phyloP scores from a whole-genome alignment of 108 stramenopile species.

The Cyclotella atomus region DNA sequence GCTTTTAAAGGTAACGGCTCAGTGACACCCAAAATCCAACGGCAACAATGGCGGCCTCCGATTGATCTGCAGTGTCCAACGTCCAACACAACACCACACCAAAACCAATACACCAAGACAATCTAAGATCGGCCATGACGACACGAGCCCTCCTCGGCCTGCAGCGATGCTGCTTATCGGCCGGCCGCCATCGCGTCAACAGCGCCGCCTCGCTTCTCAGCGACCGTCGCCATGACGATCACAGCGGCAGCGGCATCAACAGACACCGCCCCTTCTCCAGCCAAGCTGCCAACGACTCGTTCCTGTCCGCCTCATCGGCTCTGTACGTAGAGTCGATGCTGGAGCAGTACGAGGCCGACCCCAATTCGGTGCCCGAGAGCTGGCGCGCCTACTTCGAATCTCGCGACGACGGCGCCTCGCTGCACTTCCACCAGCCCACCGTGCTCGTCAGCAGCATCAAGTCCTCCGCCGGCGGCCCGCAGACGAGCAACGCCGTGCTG shows the following conservation, averaged over 20 bases:
- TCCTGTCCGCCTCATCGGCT: slow-evolving; percentile 72
- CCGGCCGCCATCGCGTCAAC: too few species aligned
- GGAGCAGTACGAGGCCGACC: slow-evolving; percentile 72
- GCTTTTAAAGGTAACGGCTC: too few species aligned
- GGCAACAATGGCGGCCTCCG: too few species aligned
- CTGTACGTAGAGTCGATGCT: slow-evolving; percentile 91
- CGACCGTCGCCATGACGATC: not conserved
- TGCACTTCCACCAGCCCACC: slow-evolving; percentile 42
- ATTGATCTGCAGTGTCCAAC: too few species aligned
- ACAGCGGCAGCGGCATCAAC: not conserved
- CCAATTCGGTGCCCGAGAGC: slow-evolving; percentile 66
- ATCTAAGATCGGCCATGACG: too few species aligned
- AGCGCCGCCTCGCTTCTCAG: too few species aligned
- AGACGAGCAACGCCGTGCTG: too few species aligned
- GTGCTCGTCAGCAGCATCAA: slow-evolving; percentile 25
- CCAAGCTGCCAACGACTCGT: slow-evolving; percentile 27
- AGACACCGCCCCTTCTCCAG: not conserved
- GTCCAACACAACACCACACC: too few species aligned
- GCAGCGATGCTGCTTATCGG: too few species aligned
- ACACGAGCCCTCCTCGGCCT: too few species aligned
- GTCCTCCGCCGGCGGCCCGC: slow-evolving; percentile 14
- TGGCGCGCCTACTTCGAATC: slow-evolving; percentile 50
- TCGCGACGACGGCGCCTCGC: not conserved
- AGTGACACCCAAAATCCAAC: too few species aligned
- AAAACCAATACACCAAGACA: too few species aligned